Percentiles rank a stretch among this genome's conserved stretches.
Conservation (phyloP, 768 basidiomycete species). For the Lyophyllum shimeji region DNA sequence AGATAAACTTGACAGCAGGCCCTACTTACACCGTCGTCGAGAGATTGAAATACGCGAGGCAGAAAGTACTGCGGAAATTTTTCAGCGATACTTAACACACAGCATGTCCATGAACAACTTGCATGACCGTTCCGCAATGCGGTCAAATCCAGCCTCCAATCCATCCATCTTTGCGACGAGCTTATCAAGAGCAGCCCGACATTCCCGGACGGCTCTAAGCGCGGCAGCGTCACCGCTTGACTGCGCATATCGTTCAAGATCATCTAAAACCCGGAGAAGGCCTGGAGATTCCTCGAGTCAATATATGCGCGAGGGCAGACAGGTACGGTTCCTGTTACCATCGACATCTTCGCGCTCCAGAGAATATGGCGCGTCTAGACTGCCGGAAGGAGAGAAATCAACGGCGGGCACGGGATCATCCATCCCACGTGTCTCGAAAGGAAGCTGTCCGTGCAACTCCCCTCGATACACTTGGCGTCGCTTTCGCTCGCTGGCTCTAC, state of each 20-base stretch:
- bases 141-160: slow-evolving; percentile 79
- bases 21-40: slow-evolving; percentile 66
- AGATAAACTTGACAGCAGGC: neutral
- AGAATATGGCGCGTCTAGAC: slow-evolving; percentile 59
- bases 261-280: slow-evolving; percentile 60
- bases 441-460: slow-evolving; percentile 83
- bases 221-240: slow-evolving; percentile 44
- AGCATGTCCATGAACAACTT: slow-evolving; percentile 28
- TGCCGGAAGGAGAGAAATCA: slow-evolving; percentile 75
- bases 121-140: slow-evolving; percentile 84
- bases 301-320: slow-evolving; percentile 1
- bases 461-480: slow-evolving; percentile 83
- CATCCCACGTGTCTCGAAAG: slow-evolving; percentile 82
- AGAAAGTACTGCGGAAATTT: slow-evolving; percentile 59
- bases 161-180: slow-evolving; percentile 76
- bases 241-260: slow-evolving; percentile 59
- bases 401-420: slow-evolving; percentile 77
- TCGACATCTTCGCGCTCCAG: slow-evolving; percentile 75
- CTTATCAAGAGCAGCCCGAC: slow-evolving; percentile 62
- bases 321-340: slow-evolving; percentile 42
- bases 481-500: slow-evolving; percentile 73
- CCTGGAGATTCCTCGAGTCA: slow-evolving; percentile 35
- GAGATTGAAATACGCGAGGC: slow-evolving; percentile 69
- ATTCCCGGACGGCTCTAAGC: slow-evolving; percentile 58
- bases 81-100: slow-evolving; percentile 4